These are phyloP conservation scores for Sporisorium reilianum DNA, from an alignment of 1,284 basidiomycete genomes.

Conservation along the genomic window DNA sequence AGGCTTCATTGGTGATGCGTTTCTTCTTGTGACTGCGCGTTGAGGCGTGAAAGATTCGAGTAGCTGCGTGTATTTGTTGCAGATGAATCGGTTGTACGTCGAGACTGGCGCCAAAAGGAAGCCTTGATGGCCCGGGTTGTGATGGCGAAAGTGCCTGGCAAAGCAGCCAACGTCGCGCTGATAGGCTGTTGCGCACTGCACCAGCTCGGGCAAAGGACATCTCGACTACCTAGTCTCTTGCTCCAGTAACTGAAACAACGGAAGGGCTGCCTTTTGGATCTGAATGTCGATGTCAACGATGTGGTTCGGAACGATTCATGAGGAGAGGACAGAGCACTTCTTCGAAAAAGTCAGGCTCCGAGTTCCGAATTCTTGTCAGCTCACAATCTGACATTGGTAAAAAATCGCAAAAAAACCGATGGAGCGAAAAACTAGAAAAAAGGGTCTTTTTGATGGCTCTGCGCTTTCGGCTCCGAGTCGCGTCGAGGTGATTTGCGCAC, in stretches of 20 bases:
- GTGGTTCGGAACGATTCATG: no score
- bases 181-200: background rate
- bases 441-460: conserved; percentile 2
- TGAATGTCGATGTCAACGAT: background rate
- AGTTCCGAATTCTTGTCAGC: background rate
- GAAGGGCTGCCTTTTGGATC: no score
- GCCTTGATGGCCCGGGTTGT: conserved; percentile 2
- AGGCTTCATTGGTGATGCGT: background rate
- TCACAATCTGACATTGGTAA: background rate
- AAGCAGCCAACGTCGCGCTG: background rate
- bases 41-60: conserved; percentile 11
- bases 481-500: conserved; percentile 21
- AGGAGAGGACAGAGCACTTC: background rate
- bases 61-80: background rate
- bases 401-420: background rate
- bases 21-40: conserved; percentile 15
- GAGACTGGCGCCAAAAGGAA: background rate
- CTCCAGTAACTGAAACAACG: no score
- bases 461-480: conserved; percentile 31
- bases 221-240: no score
- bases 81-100: background rate
- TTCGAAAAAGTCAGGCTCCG: background rate
- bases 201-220: conserved; percentile 19
- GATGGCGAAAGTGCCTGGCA: no score
- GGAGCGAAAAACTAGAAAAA: background rate